phyloP scores from a whole-genome alignment of 1,139 yeast genomes.

The Scheffersomyces cryptocercus region DNA sequence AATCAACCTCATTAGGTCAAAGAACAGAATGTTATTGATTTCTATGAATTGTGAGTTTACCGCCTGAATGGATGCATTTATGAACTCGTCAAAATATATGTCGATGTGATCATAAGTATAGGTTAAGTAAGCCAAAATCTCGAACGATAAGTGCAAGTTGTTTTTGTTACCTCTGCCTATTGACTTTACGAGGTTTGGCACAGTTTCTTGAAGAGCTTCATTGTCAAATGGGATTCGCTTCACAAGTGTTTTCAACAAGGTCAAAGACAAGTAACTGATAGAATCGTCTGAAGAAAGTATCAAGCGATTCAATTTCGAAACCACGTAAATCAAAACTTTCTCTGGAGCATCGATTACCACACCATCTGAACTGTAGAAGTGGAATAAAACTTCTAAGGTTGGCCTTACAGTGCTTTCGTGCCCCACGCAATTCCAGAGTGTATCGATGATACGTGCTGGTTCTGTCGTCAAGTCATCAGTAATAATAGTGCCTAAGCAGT shows the following conservation, averaged over 20 bases:
- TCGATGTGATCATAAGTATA: background rate
- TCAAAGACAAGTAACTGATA: constrained; percentile 24
- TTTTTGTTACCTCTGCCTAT: background rate
- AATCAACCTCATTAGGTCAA: constrained; percentile 4
- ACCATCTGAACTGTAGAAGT: constrained; percentile 1
- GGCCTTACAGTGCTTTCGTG: constrained; percentile 37
- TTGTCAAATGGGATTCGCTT: background rate
- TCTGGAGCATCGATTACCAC: background rate
- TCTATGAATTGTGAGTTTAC: constrained; percentile 12
- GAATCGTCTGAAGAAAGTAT: constrained; percentile 28
- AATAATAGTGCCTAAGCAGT: constrained; percentile 15
- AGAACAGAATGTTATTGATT: constrained; percentile 11
- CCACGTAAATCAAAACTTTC: constrained; percentile 1
- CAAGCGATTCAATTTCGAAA: constrained; percentile 18
- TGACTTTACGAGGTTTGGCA: background rate
- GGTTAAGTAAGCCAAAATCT: constrained; percentile 5
- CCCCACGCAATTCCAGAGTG: constrained; percentile 21
- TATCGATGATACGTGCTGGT: constrained; percentile 2
- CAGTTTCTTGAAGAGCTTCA: background rate
- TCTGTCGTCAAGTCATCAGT: constrained; percentile 3
- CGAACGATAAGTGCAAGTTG: constrained; percentile 2
- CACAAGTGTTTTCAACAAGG: constrained; percentile 19
- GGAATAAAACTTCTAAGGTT: constrained; percentile 32
- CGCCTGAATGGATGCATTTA: constrained; percentile 6
- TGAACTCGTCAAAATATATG: constrained; percentile 2